Evolutionary conservation across 352 stramenopile species (phyloP), one percentile per base, ranked within the genome.

Genomic region (Pythium utonaiense): DNA sequence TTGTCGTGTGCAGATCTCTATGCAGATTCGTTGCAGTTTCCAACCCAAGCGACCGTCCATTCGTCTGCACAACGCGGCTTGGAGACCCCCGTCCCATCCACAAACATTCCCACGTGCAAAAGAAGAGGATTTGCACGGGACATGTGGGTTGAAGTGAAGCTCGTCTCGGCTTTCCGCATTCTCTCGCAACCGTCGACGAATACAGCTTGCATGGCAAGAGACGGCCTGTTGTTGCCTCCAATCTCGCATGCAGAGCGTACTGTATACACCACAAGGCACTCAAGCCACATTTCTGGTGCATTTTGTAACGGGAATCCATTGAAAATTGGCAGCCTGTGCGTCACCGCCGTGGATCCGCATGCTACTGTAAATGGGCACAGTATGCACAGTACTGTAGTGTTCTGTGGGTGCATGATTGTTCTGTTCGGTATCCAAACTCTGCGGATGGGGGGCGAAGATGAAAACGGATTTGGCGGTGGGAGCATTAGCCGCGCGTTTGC

Each of bases 341-440:
- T 14, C 40, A 1, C 6, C 25, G 17, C 9, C 3, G 9, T 40
- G 3, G 6, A 17, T 22, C 10, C 10, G n/a, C n/a, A n/a, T n/a
- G n/a, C n/a, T n/a, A n/a, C n/a, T n/a, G n/a, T n/a, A n/a, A n/a
- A n/a, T n/a, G n/a, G n/a, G n/a, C 25, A 47, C 40, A 47, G 40
- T 47, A 47, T 19, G 8, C 24, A 25, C 12, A 27, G 25, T 19
- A 47, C 40, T 9, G 40, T 19, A 47, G 40, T 7, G 40, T 47
- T 47, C 40, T 47, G n/a, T 47, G 40, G 40, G 17, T 47, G 40
- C 40, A 25, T 47, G 17, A 19, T 47, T 47, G 40, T 47, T 47
- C 40, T 47, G 40, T 25, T 47, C n/a, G n/a, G 40, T 47, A 47
- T 47, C 40, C 40, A 47, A 47, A n/a, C 40, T n/a, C 14, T 8